These are phyloP conservation scores for Stipa capillata DNA, from an alignment of 176 grass and related monocot species.

Conservation along the genomic window DNA sequence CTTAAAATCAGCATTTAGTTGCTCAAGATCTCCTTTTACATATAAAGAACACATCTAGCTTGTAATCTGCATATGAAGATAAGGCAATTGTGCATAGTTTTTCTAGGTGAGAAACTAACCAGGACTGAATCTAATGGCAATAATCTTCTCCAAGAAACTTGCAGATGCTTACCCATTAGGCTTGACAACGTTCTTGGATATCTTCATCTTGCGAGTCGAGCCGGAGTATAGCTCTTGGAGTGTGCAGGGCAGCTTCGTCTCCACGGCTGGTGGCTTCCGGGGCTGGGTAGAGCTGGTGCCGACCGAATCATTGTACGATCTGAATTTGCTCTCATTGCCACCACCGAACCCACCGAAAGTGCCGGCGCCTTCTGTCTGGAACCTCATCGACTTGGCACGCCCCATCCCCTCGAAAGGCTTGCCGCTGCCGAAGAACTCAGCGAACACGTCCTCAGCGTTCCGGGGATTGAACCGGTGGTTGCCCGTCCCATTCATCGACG, in stretches of 20 bases:
- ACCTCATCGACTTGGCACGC: slow-evolving; percentile 82
- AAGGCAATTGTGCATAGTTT: neutral
- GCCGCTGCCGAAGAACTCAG: slow-evolving; percentile 78
- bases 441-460: slow-evolving; percentile 85
- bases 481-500: slow-evolving; percentile 28
- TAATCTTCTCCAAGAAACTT: neutral
- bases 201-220: slow-evolving; percentile 88
- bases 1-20: neutral
- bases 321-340: slow-evolving; percentile 49
- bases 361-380: slow-evolving; percentile 83
- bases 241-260: slow-evolving; percentile 68
- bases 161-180: slow-evolving; percentile 57
- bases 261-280: slow-evolving; percentile 61
- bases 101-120: neutral
- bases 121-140: no score
- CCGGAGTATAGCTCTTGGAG: slow-evolving; percentile 77
- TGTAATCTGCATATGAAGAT: neutral
- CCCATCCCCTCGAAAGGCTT: slow-evolving; percentile 79
- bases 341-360: slow-evolving; percentile 84
- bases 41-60: neutral
- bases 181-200: slow-evolving; percentile 67
- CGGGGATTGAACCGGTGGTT: slow-evolving; percentile 73
- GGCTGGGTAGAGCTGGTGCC: slow-evolving; percentile 44
- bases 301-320: slow-evolving; percentile 33
- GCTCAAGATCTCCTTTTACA: neutral